Base-by-base conservation (phyloP, 129 eudicot genomes). In the Artemisia annua region DNA sequence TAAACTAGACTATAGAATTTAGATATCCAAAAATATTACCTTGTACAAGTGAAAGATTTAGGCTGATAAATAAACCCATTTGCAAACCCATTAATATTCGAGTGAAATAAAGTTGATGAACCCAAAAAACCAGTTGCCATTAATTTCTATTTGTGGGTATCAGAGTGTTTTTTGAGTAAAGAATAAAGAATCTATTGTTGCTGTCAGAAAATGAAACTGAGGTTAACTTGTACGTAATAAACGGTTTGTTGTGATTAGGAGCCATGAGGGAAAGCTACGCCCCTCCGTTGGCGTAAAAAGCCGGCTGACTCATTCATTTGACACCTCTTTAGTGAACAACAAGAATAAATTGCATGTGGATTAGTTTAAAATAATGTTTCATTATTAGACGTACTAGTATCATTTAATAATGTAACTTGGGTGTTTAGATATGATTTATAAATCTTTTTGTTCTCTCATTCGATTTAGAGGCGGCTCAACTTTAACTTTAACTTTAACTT, bases 61-160 rank as follows among this genome's bases (percentile, higher is more conserved):
- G 84, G 81, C 20, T 43, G 81, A 9, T 80, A 74, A 4, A 74
- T 20, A 62, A 80, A 75, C 53, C 55, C 63, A 48, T 50, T 69
- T 18, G 69, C 52, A 74, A 86, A 66, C 66, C 82, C 79, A 58
- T 62, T 77, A 73, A 77, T 70, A 55, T 80, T 76, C 11, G 95
- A 85, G 26, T 63, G 87, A 62, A 76, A 60, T 43, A 85, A 71
- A 77, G 93, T 70, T 20, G 96, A 91, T 63, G 90, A 84, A 69
- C 87, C 86, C 80, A 88, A 71, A 54, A 87, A 83, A 76, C 96
- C 83, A 67, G 90, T 59, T 30, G 92, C 68, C 90, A 85, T 87
- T 67, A 48, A 60, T 5, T 15, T 16, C 30, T 49, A 48, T 73
- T 60, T 11, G 62, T 3, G 59, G 30, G 59, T 15, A 67, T 49